phyloP scores from a whole-genome alignment of 257 asterid genomes.

The Pogostemon cablin region DNA sequence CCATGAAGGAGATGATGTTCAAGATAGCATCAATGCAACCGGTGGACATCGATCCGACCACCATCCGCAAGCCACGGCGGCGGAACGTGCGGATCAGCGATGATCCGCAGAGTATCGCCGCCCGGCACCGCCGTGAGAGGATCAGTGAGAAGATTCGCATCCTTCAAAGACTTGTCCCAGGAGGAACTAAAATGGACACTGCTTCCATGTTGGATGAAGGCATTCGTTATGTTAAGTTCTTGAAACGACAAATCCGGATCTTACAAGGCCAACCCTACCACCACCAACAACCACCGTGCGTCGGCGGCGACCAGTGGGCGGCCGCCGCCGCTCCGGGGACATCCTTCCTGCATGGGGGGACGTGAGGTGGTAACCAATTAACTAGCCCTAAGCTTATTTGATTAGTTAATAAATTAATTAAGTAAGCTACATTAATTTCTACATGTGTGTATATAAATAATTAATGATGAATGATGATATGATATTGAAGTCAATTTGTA shows the following conservation, averaged over 20 bases:
- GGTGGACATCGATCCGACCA: constrained; percentile 80
- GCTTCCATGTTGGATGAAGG: constrained; percentile 94
- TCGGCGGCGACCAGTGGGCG: constrained; percentile 22
- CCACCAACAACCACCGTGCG: constrained; percentile 29
- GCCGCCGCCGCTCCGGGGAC: background rate
- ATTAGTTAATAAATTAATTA: background rate
- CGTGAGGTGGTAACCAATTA: constrained; percentile 34
- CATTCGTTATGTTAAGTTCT: constrained; percentile 79
- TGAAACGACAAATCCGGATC: constrained; percentile 71
- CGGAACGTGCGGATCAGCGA: constrained; percentile 83
- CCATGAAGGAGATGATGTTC: constrained; percentile 94
- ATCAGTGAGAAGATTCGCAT: constrained; percentile 81
- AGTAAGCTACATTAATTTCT: constrained; percentile 1
- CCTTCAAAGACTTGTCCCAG: constrained; percentile 82
- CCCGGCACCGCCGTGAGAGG: constrained; percentile 83
- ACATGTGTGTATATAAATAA: constrained; percentile 16
- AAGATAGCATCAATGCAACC: constrained; percentile 95
- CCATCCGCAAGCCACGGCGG: constrained; percentile 64
- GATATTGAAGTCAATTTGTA: constrained; percentile 25
- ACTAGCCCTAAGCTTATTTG: constrained; percentile 42
- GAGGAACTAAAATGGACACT: constrained; percentile 88
- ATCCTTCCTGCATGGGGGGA: background rate
- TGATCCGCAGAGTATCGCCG: constrained; percentile 93
- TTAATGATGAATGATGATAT: constrained; percentile 16
- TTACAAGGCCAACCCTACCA: constrained; percentile 39